Evolutionary conservation across 2,329 filamentous ascomycete species (phyloP).

Genomic region (Magnaporthiopsis incrustans): DNA sequence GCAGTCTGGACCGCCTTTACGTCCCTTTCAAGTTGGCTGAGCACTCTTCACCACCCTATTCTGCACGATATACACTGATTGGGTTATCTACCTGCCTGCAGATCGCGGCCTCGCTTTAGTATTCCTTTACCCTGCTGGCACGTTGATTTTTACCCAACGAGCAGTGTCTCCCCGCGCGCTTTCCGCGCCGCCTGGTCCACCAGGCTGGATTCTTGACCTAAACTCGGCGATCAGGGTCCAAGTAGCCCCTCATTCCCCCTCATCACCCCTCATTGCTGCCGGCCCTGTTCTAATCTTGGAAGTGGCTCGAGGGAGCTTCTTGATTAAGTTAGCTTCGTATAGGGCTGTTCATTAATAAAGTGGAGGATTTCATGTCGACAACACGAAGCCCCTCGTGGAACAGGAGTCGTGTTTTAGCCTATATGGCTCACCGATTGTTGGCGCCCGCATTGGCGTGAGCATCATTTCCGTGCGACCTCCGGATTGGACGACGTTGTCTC

Average conservation of each 20-base stretch:
- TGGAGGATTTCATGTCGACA: not conserved
- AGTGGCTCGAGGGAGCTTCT: not conserved
- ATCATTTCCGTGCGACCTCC: not conserved
- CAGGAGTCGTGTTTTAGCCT: not conserved
- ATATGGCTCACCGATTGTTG: not conserved
- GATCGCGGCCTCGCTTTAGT: not conserved
- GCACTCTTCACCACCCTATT: not conserved
- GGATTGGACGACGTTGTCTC: not conserved
- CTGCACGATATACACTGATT: not conserved
- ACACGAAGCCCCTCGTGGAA: not conserved
- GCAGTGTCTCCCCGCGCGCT: not conserved
- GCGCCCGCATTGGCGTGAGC: not conserved
- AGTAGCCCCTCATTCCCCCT: not conserved
- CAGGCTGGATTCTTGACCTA: not conserved
- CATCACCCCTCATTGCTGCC: no score
- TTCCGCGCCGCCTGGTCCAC: not conserved
- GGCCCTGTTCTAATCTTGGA: not conserved
- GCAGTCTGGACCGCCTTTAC: no score
- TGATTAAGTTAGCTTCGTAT: not conserved
- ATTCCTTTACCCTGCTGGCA: not conserved
- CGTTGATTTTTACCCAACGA: not conserved
- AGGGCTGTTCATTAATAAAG: not conserved
- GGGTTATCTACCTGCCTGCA: not conserved
- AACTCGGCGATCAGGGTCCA: not conserved
- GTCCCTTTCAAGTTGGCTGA: no score